These are phyloP conservation scores for Datisca glomerata DNA, from an alignment of 306 rosid genomes.

Conservation along the genomic window DNA sequence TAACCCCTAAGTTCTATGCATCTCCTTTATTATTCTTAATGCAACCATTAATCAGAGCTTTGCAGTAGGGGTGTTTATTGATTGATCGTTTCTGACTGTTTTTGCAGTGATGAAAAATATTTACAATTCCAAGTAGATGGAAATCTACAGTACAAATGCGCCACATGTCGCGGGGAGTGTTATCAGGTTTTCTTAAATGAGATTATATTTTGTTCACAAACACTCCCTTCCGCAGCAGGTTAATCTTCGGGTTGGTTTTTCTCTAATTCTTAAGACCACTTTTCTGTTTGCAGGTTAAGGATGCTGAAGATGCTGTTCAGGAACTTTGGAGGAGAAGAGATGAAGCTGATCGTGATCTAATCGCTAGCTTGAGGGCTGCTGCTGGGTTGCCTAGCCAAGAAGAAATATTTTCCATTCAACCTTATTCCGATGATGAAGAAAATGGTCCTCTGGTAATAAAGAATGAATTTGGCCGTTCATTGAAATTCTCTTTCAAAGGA, in stretches of 20 bases:
- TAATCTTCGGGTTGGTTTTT: no score
- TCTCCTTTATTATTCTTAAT: no score
- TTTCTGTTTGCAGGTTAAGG: conserved; percentile 47
- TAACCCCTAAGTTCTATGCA: no score
- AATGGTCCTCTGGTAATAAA: conserved; percentile 43
- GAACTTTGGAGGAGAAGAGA: conserved; percentile 97
- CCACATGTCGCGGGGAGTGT: conserved; percentile 97
- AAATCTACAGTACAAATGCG: conserved; percentile 86
- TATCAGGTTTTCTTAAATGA: conserved; percentile 46
- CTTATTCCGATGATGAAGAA: conserved; percentile 92
- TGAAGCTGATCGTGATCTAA: conserved; percentile 54
- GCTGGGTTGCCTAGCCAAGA: conserved; percentile 94
- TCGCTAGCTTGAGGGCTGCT: conserved; percentile 80
- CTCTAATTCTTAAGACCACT: conserved; percentile 7
- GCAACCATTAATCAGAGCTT: no score
- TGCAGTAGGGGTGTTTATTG: no score
- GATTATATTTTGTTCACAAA: neutral
- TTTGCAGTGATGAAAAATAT: conserved; percentile 87
- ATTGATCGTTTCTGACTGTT: conserved; percentile 2
- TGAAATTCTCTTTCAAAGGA: conserved; percentile 76
- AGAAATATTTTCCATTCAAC: conserved; percentile 80
- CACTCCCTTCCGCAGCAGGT: neutral
- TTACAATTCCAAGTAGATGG: conserved; percentile 87
- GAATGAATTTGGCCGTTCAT: conserved; percentile 66
- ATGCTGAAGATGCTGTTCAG: conserved; percentile 87